phyloP scores from a whole-genome alignment of 164 flowering plant genomes.

The Stephania yunnanensis region DNA sequence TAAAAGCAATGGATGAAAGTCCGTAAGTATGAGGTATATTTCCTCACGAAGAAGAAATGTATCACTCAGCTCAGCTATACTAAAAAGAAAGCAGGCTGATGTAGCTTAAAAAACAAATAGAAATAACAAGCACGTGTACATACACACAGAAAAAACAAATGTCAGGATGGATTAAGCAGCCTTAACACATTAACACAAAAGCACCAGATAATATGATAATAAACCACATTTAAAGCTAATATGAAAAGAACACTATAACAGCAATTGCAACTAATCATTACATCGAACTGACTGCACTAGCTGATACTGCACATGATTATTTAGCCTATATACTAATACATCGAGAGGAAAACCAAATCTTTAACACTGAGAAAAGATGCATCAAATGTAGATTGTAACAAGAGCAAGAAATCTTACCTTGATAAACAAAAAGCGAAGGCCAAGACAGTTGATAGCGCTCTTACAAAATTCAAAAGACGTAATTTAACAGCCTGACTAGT shows the following conservation, averaged over 20 bases:
- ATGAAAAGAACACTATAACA: background rate
- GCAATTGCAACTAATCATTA: conserved; percentile 1
- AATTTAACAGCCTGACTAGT: conserved; percentile 77
- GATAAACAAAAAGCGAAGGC: conserved; percentile 87
- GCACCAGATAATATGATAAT: background rate
- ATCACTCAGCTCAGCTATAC: background rate
- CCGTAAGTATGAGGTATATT: background rate
- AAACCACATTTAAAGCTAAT: background rate
- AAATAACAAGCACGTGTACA: background rate
- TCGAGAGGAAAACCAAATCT: background rate
- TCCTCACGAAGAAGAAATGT: background rate
- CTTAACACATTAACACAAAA: background rate
- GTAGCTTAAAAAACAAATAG: background rate
- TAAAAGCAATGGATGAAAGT: background rate
- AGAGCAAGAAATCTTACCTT: conserved; percentile 37
- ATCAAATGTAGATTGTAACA: background rate
- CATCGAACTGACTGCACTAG: background rate
- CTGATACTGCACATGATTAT: background rate
- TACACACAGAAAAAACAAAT: background rate
- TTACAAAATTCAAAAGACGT: conserved; percentile 67
- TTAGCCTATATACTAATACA: background rate
- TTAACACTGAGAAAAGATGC: background rate
- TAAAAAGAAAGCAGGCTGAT: background rate
- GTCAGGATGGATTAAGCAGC: background rate
- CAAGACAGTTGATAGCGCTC: conserved; percentile 86